Evolutionary conservation across 1,284 basidiomycete genomes (phyloP).

Genomic region (Fomitopsis betulina): DNA sequence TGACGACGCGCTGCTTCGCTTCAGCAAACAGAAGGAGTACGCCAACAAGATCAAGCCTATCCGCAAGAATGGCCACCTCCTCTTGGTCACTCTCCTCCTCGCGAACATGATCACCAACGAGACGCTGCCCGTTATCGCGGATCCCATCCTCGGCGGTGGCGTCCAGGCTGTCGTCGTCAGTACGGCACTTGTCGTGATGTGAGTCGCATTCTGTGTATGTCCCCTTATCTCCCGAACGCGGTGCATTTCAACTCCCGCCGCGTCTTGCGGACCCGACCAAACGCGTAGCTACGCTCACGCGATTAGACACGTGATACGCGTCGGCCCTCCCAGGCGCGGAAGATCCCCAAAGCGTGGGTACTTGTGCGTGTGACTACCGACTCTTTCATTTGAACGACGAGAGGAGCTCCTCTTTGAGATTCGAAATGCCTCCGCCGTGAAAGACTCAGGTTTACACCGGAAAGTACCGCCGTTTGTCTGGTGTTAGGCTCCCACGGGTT

Average conservation of each 20-base stretch:
- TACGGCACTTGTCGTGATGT: constrained; percentile 86
- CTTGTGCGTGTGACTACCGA: no score
- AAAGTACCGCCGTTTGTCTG: no score
- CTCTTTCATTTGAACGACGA: no score
- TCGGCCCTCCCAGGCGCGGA: neutral
- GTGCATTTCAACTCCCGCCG: constrained; percentile 3
- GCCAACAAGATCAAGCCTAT: constrained; percentile 86
- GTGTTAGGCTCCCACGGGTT: no score
- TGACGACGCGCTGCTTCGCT: neutral
- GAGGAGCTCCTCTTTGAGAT: no score
- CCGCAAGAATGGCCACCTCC: constrained; percentile 79
- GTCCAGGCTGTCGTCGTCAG: constrained; percentile 78
- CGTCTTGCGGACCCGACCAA: neutral
- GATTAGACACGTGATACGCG: neutral
- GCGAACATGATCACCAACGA: constrained; percentile 93
- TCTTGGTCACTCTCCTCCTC: constrained; percentile 79
- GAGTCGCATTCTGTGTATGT: constrained; percentile 27
- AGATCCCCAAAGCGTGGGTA: no score
- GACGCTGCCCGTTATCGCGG: constrained; percentile 87
- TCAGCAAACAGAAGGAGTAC: constrained; percentile 71
- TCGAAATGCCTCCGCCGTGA: no score
- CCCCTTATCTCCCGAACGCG: neutral
- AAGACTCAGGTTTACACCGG: no score
- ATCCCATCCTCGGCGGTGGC: constrained; percentile 84
- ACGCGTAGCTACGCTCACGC: neutral